Conservation (phyloP, 2,329 filamentous ascomycete genomes). For the Beauveria brongniartii region DNA sequence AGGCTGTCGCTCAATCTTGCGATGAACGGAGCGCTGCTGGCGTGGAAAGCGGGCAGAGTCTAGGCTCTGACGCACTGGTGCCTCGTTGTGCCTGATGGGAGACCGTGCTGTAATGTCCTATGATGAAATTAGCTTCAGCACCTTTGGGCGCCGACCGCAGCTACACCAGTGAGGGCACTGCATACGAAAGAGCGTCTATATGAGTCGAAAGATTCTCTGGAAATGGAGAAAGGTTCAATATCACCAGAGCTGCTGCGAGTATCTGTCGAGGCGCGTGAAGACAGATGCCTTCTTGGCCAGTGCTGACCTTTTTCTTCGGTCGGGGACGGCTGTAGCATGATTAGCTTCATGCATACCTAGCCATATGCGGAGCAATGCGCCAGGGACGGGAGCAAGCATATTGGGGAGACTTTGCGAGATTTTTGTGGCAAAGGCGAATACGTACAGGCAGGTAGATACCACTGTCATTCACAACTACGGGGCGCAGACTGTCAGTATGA, state of each 20-base stretch:
- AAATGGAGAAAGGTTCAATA: constrained; percentile 91
- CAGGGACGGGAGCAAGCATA: background rate
- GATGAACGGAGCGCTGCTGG: constrained; percentile 52
- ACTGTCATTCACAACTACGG: constrained; percentile 84
- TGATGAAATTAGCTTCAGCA: constrained; percentile 1
- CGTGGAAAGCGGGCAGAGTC: constrained; percentile 64
- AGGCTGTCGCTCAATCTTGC: constrained; percentile 49
- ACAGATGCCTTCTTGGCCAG: constrained; percentile 55
- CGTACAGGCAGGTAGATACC: constrained; percentile 88
- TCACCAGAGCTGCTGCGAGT: constrained; percentile 60
- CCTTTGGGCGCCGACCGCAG: background rate
- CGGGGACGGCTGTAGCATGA: constrained; percentile 62
- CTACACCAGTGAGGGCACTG: background rate
- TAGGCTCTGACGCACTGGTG: constrained; percentile 65
- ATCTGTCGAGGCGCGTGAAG: constrained; percentile 46
- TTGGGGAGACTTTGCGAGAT: background rate
- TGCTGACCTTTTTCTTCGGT: constrained; percentile 68
- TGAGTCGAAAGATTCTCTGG: constrained; percentile 92
- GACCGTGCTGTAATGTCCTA: constrained; percentile 88
- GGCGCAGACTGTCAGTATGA: constrained; percentile 15
- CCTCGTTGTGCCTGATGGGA: constrained; percentile 56
- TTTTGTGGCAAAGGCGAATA: background rate
- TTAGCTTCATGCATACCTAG: constrained; percentile 6
- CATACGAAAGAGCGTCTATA: constrained; percentile 91
- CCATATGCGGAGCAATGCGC: background rate